Base-by-base conservation (phyloP, 176 grass and related monocot genomes). In the Oryza longistaminata region DNA sequence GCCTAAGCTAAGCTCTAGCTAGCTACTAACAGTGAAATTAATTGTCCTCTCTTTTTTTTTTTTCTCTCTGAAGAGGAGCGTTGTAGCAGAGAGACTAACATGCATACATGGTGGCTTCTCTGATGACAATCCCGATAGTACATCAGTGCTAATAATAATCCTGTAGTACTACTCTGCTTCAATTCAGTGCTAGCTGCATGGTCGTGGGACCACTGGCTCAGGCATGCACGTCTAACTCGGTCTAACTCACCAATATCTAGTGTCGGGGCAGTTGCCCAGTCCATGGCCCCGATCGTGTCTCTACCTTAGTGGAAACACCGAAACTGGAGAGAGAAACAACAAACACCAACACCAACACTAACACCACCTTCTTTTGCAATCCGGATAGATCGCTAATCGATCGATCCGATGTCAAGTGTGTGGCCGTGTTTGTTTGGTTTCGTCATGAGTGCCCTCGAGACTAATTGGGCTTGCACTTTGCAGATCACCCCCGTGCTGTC, bases 201-300 rank as follows among this genome's bases (percentile, higher is more conserved):
- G 11, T 1, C 16, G 34, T 44, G 75, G 73, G 66, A 2, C 72
- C 53, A 49, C 21, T 50, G 70, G 53, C 44, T 46, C 44, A 46
- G 11, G 44, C 44, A 46, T 46, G 11, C 75, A 50, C 26, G 67
- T 86, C 67, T 35, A 73, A 49, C 2, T 86, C 85, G 7, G 67
- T 86, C 67, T 35, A 73, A 49, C 2, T 86, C 85, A 11, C 77
- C 43, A 66, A 82, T 37, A 58, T 79, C 39, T 9, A 69, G 52
- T 37, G 62, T 52, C 61, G 44, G 29, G 73, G 73, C 27, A 9
- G 24, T 45, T 26, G 21, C 14, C 4, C 52, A 44, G 37, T 22
- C 81, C 39, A 33, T n/a, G 52, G 15, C 14, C 16, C 5, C 73
- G 77, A 16, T 0, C 48, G 42, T 40, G 64, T 75, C 60, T 75